Conservation (phyloP, 23 red algal species). For the Gracilaria domingensis region DNA sequence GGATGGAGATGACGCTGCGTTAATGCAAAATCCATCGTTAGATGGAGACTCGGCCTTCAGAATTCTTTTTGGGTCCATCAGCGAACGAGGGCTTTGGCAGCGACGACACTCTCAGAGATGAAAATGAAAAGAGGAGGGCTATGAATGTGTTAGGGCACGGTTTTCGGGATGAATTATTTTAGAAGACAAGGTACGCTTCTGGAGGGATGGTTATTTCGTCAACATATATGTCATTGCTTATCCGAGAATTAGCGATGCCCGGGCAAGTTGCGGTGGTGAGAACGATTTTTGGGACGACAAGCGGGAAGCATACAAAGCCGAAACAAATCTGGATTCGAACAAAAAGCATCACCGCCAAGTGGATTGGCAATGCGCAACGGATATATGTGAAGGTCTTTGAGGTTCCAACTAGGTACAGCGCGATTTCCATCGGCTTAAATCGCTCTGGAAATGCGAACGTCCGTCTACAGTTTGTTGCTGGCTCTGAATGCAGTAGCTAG, state of each 20-base stretch:
- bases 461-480: constrained; percentile 46
- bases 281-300: constrained; percentile 77
- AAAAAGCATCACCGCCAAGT: constrained; percentile 48
- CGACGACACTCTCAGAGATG: constrained; percentile 3
- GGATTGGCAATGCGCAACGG: constrained; percentile 61
- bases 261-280: constrained; percentile 71
- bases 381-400: constrained; percentile 80
- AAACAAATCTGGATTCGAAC: constrained; percentile 78
- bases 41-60: constrained; percentile 38
- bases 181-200: constrained; percentile 80
- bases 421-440: constrained; percentile 71
- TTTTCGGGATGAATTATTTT: constrained; percentile 69
- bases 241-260: constrained; percentile 80
- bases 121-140: constrained; percentile 24
- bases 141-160: constrained; percentile 33
- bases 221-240: constrained; percentile 64
- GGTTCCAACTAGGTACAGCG: constrained; percentile 44
- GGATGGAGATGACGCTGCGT: constrained; percentile 31
- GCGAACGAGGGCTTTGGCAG: constrained; percentile 24
- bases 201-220: constrained; percentile 84
- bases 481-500: not conserved
- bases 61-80: constrained; percentile 45
- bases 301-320: constrained; percentile 60
- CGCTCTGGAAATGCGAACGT: constrained; percentile 70
- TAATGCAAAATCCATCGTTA: constrained; percentile 42